Base-by-base conservation (phyloP, 1,139 yeast species). In the Yamadazyma songkhlaensis region DNA sequence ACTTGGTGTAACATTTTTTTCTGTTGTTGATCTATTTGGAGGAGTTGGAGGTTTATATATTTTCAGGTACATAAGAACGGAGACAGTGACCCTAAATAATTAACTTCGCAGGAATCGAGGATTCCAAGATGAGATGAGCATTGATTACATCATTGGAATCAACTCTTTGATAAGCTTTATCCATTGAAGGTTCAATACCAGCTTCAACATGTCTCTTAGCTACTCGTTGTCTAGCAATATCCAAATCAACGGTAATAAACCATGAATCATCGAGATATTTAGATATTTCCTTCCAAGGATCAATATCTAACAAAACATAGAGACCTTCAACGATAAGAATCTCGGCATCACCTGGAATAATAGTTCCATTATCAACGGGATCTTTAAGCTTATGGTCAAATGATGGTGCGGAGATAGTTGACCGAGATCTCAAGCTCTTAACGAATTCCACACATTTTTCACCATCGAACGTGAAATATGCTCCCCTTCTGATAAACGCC, bases 401-500 rank as follows among this genome's bases (percentile, higher is more conserved):
- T 21, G 87, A 83, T 0, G 97, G 96, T 2, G 79, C 77, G 9
- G 31, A 28, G 10, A 40, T 38, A 45, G 47, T 33, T 64, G 43
- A 23, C 39, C 37, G 14, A 5, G 26, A 2, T 30, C 29, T 21
- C 17, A 66, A 44, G 14, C 40, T 36, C 22, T 47, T 40, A 1
- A 68, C 55, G 29, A 59, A 50, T 4, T 44, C 44, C 11, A 67
- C 53, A 42, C 68, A 65, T 9, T 53, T 56, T 6, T 58, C 52
- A 3, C 84, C 74, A 54, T 90, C 89, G 60, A 90, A 89, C 0
- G 97, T 88, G 51, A 74, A 78, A 1, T 96, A 94, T 0, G 96
- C 85, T 0, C 97, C 97, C 37, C 97, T 72, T 46, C 88, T 66
- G 29, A 64, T 58, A 32, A 79, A 64, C 0, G 95, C 94, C 28